phyloP scores from a whole-genome alignment of 2,329 filamentous ascomycete genomes.

The Diaporthe sp. region DNA sequence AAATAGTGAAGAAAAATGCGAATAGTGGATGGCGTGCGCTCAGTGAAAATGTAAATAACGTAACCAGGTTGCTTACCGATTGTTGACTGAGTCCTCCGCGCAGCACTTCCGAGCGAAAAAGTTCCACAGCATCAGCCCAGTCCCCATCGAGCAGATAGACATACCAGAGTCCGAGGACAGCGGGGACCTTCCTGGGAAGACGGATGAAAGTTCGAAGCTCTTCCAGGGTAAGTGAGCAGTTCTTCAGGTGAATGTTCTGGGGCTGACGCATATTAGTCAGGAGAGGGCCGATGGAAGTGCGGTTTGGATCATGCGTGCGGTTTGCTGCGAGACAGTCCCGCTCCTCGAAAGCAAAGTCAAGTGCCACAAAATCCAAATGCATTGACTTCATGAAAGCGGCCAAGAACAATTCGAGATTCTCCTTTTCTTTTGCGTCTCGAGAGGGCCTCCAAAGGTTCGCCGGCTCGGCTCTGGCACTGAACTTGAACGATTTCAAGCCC shows the following conservation, averaged over 20 bases:
- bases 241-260: background rate
- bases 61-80: background rate
- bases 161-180: background rate
- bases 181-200: background rate
- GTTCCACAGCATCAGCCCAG: constrained; percentile 4
- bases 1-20: background rate
- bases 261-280: background rate
- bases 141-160: constrained; percentile 5
- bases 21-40: background rate
- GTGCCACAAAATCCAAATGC: background rate
- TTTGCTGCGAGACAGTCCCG: background rate
- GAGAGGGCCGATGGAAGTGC: background rate
- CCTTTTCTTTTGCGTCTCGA: background rate
- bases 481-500: background rate
- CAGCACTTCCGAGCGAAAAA: background rate
- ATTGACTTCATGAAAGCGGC: background rate
- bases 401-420: background rate
- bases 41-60: background rate
- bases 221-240: background rate
- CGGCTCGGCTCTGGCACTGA: background rate
- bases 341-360: background rate
- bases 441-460: background rate
- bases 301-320: background rate
- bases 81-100: background rate
- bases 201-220: background rate